A percentile compares a stretch with the other conserved stretches of the same genome.
These are phyloP conservation scores for Naganishia sp. DNA, from an alignment of 1,284 basidiomycete genomes.

Conservation along the genomic window DNA sequence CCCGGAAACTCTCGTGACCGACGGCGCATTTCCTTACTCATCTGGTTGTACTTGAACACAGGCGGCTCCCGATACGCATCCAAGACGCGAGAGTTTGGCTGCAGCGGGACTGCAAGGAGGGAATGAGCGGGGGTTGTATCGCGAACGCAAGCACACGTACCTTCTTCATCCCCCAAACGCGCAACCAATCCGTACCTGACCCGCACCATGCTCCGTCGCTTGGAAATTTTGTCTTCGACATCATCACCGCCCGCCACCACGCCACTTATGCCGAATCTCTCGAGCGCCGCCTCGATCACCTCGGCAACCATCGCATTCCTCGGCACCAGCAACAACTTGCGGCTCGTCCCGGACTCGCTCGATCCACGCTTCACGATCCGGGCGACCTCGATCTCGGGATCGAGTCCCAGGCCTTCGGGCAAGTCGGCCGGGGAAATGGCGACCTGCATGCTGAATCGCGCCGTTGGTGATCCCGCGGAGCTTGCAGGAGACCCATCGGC, in stretches of 20 bases:
- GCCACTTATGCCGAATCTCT: slow-evolving; percentile 88
- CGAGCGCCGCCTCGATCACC: slow-evolving; percentile 86
- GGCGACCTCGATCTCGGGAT: slow-evolving; percentile 78
- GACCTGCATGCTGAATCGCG: slow-evolving; percentile 81
- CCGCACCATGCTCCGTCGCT: slow-evolving; percentile 72
- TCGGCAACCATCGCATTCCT: slow-evolving; percentile 94
- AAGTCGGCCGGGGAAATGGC: slow-evolving; percentile 84
- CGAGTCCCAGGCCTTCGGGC: slow-evolving; percentile 89
- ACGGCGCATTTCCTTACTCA: slow-evolving; percentile 69
- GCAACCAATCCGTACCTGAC: slow-evolving; percentile 78
- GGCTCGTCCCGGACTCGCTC: not conserved
- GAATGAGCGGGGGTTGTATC: not conserved
- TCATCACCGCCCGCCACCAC: slow-evolving; percentile 98
- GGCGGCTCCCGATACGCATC: slow-evolving; percentile 82
- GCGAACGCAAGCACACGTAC: slow-evolving; percentile 55
- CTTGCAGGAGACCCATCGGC: slow-evolving; percentile 20
- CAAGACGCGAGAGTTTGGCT: slow-evolving; percentile 74
- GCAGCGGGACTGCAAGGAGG: slow-evolving; percentile 63
- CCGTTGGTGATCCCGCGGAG: slow-evolving; percentile 70
- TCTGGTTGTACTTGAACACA: slow-evolving; percentile 64
- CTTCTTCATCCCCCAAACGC: slow-evolving; percentile 61
- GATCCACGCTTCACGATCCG: slow-evolving; percentile 7
- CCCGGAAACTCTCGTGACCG: slow-evolving; percentile 74
- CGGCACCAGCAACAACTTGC: slow-evolving; percentile 79
- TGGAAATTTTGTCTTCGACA: slow-evolving; percentile 83